Base-by-base conservation (phyloP, 148 eudicot species). In the Euryodendron excelsum region DNA sequence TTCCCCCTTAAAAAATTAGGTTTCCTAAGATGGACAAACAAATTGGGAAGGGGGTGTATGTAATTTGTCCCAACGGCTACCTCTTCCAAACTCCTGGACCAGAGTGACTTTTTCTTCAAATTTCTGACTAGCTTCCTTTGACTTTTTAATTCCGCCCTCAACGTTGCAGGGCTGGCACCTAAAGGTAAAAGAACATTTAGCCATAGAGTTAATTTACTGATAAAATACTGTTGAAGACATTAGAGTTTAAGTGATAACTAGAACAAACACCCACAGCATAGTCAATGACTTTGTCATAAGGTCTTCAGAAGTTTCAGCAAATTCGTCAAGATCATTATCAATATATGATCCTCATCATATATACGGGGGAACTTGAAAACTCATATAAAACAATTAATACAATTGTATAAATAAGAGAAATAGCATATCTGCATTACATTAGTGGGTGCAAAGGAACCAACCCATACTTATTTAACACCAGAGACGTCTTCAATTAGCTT, bases 71-170 rank as follows among this genome's bases (percentile, higher is more conserved):
- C 34, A 72, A 72, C n/a, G 67, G 48, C 58, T 88, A 91, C 94
- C 90, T 91, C 94, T 79, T 91, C 94, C 87, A 91, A 84, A 79
- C 82, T 87, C 79, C 79, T 87, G 80, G 87, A 87, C 94, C 94
- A 91, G 36, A 91, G 83, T 11, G 94, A 91, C 73, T 80, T 89
- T 78, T 89, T 91, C 87, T 89, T 89, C 64, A 87, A 76, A 66
- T 74, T 81, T 80, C 68, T 87, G 37, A 87, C 89, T 61, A 78
- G 78, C 78, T 84, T 89, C 86, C 52, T 89, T 72, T 91, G 94
- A 74, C 73, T 81, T 82, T 84, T 91, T 34, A 87, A 34, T 69
- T 87, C 85, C 36, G 80, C 78, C 83, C 77, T 79, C 80, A 84
- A 63, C 36, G 50, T 17, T 55, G 80, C 61, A 80, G 78, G 82